These are phyloP conservation scores for Neofusicoccum laricinum DNA, from an alignment of 2,329 filamentous ascomycete species.

Conservation along the genomic window DNA sequence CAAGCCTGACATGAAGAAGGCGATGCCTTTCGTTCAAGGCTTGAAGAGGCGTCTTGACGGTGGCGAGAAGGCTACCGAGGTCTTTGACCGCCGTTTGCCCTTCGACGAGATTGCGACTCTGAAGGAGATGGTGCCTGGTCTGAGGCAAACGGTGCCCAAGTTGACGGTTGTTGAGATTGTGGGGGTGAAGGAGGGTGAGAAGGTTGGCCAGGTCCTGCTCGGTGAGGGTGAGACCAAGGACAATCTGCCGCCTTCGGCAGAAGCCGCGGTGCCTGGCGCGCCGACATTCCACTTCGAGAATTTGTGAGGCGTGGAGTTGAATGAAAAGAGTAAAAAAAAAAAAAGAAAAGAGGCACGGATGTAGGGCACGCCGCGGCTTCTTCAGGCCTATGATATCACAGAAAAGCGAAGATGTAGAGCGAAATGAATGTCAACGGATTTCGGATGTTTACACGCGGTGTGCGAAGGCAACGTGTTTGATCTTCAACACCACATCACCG, in stretches of 20 bases:
- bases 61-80: slow-evolving; percentile 63
- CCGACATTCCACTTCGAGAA: slow-evolving; percentile 87
- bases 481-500: no score
- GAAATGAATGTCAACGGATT: not conserved
- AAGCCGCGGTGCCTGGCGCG: slow-evolving; percentile 74
- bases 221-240: slow-evolving; percentile 58
- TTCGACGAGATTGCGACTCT: slow-evolving; percentile 83
- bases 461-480: no score
- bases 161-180: slow-evolving; percentile 71
- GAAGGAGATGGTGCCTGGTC: slow-evolving; percentile 70
- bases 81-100: slow-evolving; percentile 78
- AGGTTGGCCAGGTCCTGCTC: slow-evolving; percentile 57
- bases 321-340: not conserved
- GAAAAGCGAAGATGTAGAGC: not conserved
- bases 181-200: slow-evolving; percentile 66
- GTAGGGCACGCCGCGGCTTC: no score
- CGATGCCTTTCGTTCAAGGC: slow-evolving; percentile 91
- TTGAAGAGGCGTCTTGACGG: slow-evolving; percentile 77
- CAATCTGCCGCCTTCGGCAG: slow-evolving; percentile 60
- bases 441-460: no score
- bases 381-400: not conserved
- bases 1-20: slow-evolving; percentile 94
- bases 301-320: slow-evolving; percentile 41
- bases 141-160: slow-evolving; percentile 71
- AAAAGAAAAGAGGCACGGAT: no score